Evolutionary conservation across 768 basidiomycete species (phyloP), one percentile per base, ranked within the genome.

Genomic region (Pleurotus pulmonarius): DNA sequence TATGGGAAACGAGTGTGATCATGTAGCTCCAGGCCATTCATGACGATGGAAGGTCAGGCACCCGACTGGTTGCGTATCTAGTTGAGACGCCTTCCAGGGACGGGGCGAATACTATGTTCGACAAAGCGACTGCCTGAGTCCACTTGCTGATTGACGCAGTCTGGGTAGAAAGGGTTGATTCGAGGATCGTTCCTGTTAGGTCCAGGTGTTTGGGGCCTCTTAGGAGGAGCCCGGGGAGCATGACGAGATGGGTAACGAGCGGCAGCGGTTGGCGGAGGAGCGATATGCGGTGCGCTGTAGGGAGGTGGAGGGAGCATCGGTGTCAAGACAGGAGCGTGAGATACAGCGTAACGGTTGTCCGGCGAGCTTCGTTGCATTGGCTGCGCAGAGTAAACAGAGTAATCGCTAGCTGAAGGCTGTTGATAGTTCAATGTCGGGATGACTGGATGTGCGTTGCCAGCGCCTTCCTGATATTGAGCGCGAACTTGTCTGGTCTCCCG

Each of bases 121-220:
- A 49, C 18, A 39, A 53, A 53, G 3, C 15, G 51, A 41, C 39
- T 39, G 5, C 51, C 51, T 40, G 51, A 39, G 12, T 40, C 38
- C 5, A 22, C 15, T 37, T 53, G 51, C 18, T 53, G 11, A 18
- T 53, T 53, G 51, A 53, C 39, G 15, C 51, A 53, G 5, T 12
- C 39, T 9, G 51, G 51, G n/a, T 53, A 53, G 39, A 53, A 53
- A 13, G 51, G 51, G 38, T 53, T 53, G n/a, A 37, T 13, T 20
- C 22, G 39, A 20, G 51, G 20, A 13, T 40, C 37, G 3, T 25
- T n/a, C 51, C 11, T 16, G 13, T 40, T n/a, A 8, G 20, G 22
- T 5, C 37, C 6, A 43, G 16, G 16, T 3, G n/a, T 11, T 7
- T 37, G 8, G 12, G 51, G n/a, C 9, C 25, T 39, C 15, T 25